Evolutionary conservation across 2,329 filamentous ascomycete genomes (phyloP), one percentile per base, ranked within the genome.

Genomic region (Volutella citrinella): DNA sequence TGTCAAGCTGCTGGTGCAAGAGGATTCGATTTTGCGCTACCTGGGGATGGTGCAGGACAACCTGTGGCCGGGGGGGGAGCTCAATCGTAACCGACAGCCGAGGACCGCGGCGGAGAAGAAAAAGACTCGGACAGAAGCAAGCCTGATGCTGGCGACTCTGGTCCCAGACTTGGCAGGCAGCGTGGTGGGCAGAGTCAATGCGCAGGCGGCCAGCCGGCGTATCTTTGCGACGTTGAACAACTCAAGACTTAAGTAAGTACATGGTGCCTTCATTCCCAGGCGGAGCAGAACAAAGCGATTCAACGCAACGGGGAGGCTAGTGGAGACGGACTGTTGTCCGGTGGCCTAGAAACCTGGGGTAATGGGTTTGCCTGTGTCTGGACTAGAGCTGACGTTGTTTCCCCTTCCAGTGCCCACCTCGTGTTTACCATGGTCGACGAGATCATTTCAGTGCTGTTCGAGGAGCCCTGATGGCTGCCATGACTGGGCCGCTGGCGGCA

Each of bases 181-280:
- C 62, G 94, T 98, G 7, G 94, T 98, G 12, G 93, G 93, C 5
- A 78, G 89, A 52, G 78, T 83, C 26, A 98, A 98, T 66, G 93
- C 94, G 12, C 86, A 94, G 59, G 84, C 84, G 36, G 93, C 93
- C 15, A 90, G 89, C 44, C 77, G 91, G 49, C 84, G 90, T 52
- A 78, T 97, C 29, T 87, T 94, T 67, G 90, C 89, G 9, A 89
- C 87, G 27, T 69, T 97, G 49, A 98, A 98, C 61, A 98, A 97
- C 63, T 75, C 80, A 38, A 75, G 88, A 45, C 69, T 98, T 48
- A 96, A 97, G 85, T 90, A 67, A 70, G 83, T 78, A 12, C 20
- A 22, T 22, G 20, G 20, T 22, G n/a, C n/a, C n/a, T n/a, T n/a
- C n/a, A n/a, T n/a, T n/a, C n/a, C n/a, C n/a, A n/a, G n/a, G n/a